These are phyloP conservation scores for Puccinellia tenuiflora DNA, from an alignment of 176 grass and related monocot species.

Conservation along the genomic window DNA sequence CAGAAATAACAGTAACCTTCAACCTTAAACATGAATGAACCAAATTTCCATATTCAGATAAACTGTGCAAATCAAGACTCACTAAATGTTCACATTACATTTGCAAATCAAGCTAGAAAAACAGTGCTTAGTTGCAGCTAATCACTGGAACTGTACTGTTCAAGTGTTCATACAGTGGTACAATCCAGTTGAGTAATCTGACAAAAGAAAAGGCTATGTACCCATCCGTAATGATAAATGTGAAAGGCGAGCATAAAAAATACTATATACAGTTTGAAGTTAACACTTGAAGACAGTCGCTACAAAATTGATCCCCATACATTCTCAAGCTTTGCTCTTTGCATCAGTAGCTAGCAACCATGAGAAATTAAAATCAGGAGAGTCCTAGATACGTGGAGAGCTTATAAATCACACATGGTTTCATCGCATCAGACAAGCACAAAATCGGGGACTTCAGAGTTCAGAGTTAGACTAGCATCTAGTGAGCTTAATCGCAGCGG, in stretches of 20 bases:
- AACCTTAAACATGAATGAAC: background rate
- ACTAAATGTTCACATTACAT: background rate
- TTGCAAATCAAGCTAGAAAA: background rate
- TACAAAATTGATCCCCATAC: background rate
- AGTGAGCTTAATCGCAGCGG: background rate
- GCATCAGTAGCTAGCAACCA: background rate
- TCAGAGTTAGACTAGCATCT: background rate
- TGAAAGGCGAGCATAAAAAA: background rate
- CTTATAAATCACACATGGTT: background rate
- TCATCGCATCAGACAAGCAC: background rate
- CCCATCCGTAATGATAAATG: background rate
- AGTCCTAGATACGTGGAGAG: background rate
- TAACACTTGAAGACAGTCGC: background rate
- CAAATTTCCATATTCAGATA: background rate
- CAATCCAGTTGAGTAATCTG: background rate
- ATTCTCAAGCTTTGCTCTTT: background rate
- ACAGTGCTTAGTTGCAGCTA: background rate
- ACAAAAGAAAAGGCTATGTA: background rate
- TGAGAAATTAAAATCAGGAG: background rate
- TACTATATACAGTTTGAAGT: background rate
- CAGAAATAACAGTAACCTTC: background rate
- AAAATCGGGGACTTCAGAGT: background rate
- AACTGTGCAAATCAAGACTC: background rate
- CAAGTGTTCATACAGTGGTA: background rate
- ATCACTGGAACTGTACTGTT: background rate